Base-by-base conservation (phyloP, 2,329 filamentous ascomycete species). In the Alternaria novae-zelandiae region DNA sequence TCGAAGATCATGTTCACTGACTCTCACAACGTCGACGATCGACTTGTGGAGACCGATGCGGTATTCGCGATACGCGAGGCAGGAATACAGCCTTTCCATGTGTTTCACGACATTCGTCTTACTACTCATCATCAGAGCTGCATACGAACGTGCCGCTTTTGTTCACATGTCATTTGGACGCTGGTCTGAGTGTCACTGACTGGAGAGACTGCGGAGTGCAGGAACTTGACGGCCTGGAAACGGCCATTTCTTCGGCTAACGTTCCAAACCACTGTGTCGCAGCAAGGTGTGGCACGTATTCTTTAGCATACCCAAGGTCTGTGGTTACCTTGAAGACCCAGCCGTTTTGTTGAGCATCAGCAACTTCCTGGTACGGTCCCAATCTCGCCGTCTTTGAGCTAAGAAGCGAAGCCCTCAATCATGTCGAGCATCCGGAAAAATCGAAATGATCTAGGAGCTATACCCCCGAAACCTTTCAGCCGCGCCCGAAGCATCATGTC, bases 1-100 rank as follows among this genome's bases (percentile, higher is more conserved):
- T 55, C 30, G 57, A 46, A 46, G 57, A 63, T 66, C 63, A 56
- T 41, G 63, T 63, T 63, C 60, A 21, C 46, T 53, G 54, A 47
- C 20, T 30, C 30, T 23, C 5, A n/a, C 36, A 54, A 53, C 49
- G 59, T 55, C 17, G 54, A 23, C n/a, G 62, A 64, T 61, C 59
- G 44, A 32, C 49, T 44, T 56, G 47, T 36, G 45, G 30, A 59
- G 55, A 21, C 36, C 12, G 17, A 44, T 32, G 45, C 41, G 28
- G 36, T 45, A 54, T 53, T 54, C 41, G 23, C 43, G 36, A 46
- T 57, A 41, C 54, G 47, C 36, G 47, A 50, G 21, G 36, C 54
- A 21, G 20, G 49, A 58, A 54, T 54, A 25, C 47, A 30, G 53
- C 25, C 7, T 25, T 28, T 46, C 20, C 30, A 30, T 28, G 26